phyloP scores from a whole-genome alignment of 2,329 filamentous ascomycete genomes.

The Claviceps africana region DNA sequence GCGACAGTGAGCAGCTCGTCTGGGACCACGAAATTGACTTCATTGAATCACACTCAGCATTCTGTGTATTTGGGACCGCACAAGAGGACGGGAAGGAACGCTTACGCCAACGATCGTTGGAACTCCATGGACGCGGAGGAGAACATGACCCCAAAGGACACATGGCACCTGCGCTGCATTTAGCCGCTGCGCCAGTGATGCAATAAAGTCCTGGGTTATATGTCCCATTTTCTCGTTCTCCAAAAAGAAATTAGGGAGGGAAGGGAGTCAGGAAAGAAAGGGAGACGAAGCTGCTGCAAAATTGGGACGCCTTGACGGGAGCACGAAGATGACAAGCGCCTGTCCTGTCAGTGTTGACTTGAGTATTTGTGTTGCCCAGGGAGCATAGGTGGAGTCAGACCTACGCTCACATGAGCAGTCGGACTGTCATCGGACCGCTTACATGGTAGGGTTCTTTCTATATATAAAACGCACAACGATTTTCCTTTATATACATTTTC shows the following conservation, averaged over 20 bases:
- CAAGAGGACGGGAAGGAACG: not conserved
- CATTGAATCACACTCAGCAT: not conserved
- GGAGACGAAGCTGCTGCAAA: not conserved
- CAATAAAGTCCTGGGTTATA: not conserved
- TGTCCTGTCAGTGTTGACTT: too few relatives aligned
- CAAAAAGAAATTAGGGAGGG: not conserved
- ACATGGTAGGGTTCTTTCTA: too few relatives aligned
- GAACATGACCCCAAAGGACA: constrained; percentile 1
- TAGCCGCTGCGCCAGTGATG: not conserved
- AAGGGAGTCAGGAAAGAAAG: not conserved
- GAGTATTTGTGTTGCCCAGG: too few relatives aligned
- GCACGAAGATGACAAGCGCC: too few relatives aligned
- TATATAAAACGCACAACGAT: too few relatives aligned
- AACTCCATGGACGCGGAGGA: too few relatives aligned
- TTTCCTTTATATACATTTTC: too few relatives aligned
- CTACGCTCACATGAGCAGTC: too few relatives aligned
- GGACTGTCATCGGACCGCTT: too few relatives aligned
- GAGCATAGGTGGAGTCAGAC: too few relatives aligned
- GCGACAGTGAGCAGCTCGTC: not conserved
- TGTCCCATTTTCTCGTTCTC: not conserved
- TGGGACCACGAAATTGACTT: not conserved
- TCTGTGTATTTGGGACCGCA: not conserved
- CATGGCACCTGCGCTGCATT: not conserved
- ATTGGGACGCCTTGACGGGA: too few relatives aligned
- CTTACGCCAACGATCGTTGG: too few relatives aligned